Base-by-base conservation (phyloP, 441 rosid species). In the Erodium moschatum region DNA sequence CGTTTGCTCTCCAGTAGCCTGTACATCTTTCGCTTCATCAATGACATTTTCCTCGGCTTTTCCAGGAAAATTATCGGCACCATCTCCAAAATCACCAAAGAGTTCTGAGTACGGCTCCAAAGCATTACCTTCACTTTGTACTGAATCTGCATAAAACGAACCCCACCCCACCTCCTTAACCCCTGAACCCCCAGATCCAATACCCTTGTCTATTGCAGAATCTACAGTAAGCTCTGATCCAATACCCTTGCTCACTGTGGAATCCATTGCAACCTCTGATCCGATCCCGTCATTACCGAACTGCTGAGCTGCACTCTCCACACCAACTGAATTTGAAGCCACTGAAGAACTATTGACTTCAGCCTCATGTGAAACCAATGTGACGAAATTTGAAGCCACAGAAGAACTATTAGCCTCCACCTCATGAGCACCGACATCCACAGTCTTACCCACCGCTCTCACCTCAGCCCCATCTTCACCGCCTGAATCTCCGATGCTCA, bases 131-230 rank as follows among this genome's bases (percentile, higher is more conserved):
- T 82, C 88, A 65, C 80, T 80, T 1, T 76, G 81, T 1, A 69
- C 72, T 7, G 84, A 78, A 81, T 88, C 94, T 2, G 87, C 86
- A 79, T 78, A 76, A 82, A 95, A 90, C 0, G 97, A 85, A 71
- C 83, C 84, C 99, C 99, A 95, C 5, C 91, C 97, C 58, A 91
- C 81, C 84, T 90, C 87, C 82, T 87, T 90, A 79, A 85, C 82
- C 76, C 85, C 85, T n/a, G 80, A 77, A 68, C 56, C 78, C 65
- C 62, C 46, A 6, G 87, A 68, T 66, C 77, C 94, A 46, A 44
- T 64, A 66, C 71, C 74, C 66, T 77, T 77, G 66, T 70, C 64
- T 11, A 24, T 69, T 15, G 50, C 61, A 35, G 73, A 38, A 66
- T 75, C 76, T 0, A 40, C 46, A 6, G 10, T 40, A 40, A 6